Percentiles rank a stretch among this genome's conserved stretches.
phyloP scores from a whole-genome alignment of 225 moss, liverwort and hornwort genomes.

The Neckera pumila region DNA sequence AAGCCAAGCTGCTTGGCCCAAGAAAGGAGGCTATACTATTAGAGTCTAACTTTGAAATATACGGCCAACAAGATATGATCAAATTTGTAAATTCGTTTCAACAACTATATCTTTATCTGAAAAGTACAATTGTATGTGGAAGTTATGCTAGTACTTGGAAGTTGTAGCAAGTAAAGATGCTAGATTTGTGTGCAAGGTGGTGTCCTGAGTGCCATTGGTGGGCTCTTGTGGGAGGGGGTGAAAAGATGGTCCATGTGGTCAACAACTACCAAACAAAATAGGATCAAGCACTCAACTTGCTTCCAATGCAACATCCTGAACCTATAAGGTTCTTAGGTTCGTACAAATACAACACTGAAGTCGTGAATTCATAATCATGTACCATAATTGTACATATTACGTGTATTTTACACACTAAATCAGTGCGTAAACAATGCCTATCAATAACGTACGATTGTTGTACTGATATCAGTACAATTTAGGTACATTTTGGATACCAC shows the following conservation, averaged over 20 bases:
- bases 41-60: not conserved
- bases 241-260: not conserved
- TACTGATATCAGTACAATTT: no score
- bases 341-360: no score
- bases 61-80: rapidly evolving
- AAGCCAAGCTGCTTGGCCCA: rapidly evolving
- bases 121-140: not conserved
- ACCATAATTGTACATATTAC: no score
- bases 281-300: not conserved
- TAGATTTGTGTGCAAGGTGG: not conserved
- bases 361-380: no score
- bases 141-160: not conserved
- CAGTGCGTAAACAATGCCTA: no score
- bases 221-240: not conserved
- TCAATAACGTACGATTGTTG: no score
- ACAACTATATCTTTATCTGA: not conserved
- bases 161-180: not conserved
- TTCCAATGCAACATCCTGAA: not conserved
- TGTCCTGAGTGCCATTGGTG: not conserved
- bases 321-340: no score
- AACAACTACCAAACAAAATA: not conserved
- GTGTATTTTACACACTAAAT: no score
- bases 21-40: rapidly evolving
- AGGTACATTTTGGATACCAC: no score
- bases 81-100: not conserved